Base-by-base conservation (phyloP, 176 grass and related monocot species). In the Rhipidocladum racemiflorum region DNA sequence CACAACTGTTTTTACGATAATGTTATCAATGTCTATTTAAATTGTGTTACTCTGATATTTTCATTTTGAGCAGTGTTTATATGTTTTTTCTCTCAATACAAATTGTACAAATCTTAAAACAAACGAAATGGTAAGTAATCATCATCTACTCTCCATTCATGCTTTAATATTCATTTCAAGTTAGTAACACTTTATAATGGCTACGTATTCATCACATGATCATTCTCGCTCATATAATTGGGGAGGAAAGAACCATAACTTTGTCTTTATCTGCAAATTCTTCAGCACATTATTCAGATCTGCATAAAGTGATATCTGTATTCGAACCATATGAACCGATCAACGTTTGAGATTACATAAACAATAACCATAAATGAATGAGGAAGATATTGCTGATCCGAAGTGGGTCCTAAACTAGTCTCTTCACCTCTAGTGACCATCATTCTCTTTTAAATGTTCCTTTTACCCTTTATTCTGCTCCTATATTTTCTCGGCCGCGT, bases 401-500 rank as follows among this genome's bases (percentile, higher is more conserved):
- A 28, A 54, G 4, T 42, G 70, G 57, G 45, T 65, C 70, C 36
- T 48, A 25, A 23, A 43, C n/a, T 11, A 45, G 7, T 69, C 28
- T 40, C 23, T 10, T 34, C 46, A 18, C 27, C 48, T 81, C 28
- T 67, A 42, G 15, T 64, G 34, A 65, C 32, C 43, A 29, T 0
- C 74, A n/a, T 24, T 59, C 55, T 43, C 46, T 80, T 54, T 65
- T 73, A 55, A 44, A 35, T 69, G 53, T 34, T 83, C 64, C 32
- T 12, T 23, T 34, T 17, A 12, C 30, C 12, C 34, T 87, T 87
- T 83, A 71, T 87, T 87, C 65, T 32, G 56, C 17, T n/a, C 20
- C 46, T 27, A 55, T 54, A 42, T 25, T 74, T 65, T 66, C 48
- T 2, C 24, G 2, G 16, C 9, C 3, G 15, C 1, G 6, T 5